A percentile compares a stretch with the other conserved stretches of the same genome.
Conservation (phyloP, 1,284 basidiomycete genomes). For the Ustilago bromivora region DNA sequence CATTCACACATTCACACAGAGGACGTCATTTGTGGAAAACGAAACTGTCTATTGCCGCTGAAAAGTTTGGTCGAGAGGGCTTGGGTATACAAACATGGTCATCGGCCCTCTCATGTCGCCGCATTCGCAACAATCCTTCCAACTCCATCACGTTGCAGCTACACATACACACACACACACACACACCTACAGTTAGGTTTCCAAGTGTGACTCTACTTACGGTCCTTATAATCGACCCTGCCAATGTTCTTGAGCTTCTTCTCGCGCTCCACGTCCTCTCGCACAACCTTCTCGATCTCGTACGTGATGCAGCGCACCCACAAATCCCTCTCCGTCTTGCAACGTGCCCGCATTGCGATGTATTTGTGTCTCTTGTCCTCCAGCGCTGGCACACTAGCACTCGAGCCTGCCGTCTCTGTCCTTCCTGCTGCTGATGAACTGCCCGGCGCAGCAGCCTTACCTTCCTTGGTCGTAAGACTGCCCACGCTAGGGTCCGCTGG, state of each 20-base stretch:
- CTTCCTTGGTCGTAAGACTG: conserved; percentile 13
- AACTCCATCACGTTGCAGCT: background rate
- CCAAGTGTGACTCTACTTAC: background rate
- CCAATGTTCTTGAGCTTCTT: conserved; percentile 59
- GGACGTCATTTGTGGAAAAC: background rate
- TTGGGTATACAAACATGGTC: conserved; percentile 7
- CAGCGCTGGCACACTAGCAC: conserved; percentile 73
- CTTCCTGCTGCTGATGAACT: background rate
- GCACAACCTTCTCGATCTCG: conserved; percentile 80
- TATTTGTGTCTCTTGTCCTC: conserved; percentile 76
- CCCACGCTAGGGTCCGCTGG: conserved; percentile 38
- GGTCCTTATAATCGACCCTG: conserved; percentile 35
- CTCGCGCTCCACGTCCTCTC: conserved; percentile 67
- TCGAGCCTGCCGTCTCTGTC: conserved; percentile 4
- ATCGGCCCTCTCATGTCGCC: conserved; percentile 1
- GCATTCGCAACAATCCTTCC: background rate
- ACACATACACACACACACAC: background rate
- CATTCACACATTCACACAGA: background rate
- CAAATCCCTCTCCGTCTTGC: conserved; percentile 82
- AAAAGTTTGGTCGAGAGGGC: background rate
- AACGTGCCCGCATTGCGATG: conserved; percentile 79
- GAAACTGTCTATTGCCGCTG: background rate
- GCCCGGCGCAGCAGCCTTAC: conserved; percentile 16
- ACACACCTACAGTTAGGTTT: background rate
- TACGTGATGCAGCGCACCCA: conserved; percentile 88